Percentiles rank a stretch among this genome's conserved stretches.
These are phyloP conservation scores for Silene uniflora DNA, from an alignment of 148 eudicot species.

Conservation along the genomic window DNA sequence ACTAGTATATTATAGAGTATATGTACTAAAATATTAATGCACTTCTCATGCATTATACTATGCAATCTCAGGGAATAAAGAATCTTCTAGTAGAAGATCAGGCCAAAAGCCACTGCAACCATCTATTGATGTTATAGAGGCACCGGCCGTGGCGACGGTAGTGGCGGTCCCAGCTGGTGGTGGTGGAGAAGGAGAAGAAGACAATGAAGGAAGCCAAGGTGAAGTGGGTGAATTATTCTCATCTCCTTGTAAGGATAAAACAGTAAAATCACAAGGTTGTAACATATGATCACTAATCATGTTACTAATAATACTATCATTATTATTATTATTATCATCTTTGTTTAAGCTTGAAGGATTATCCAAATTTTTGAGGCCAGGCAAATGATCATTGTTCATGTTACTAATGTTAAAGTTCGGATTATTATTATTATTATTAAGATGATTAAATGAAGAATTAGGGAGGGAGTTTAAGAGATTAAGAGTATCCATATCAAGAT, in stretches of 20 bases:
- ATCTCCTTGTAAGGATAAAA: conserved; percentile 30
- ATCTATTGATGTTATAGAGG: conserved; percentile 27
- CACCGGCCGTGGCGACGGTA: conserved; percentile 13
- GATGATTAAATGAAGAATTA: conserved; percentile 27
- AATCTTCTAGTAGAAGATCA: conserved; percentile 64
- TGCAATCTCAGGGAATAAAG: conserved; percentile 57
- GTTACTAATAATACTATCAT: neutral
- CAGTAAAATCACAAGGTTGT: conserved; percentile 25
- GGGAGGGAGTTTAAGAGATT: conserved; percentile 53
- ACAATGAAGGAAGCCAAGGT: conserved; percentile 44
- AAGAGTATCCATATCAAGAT: conserved; percentile 47
- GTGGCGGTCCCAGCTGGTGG: conserved; percentile 17
- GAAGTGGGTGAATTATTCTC: conserved; percentile 36
- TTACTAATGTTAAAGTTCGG: conserved; percentile 14
- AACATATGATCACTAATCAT: conserved; percentile 26
- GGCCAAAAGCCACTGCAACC: conserved; percentile 51
- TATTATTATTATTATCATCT: neutral
- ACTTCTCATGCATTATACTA: conserved; percentile 10
- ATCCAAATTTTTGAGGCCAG: conserved; percentile 46
- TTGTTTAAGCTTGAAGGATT: neutral
- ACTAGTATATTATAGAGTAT: neutral
- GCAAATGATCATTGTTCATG: conserved; percentile 39
- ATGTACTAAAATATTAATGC: too few relatives aligned
- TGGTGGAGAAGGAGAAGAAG: conserved; percentile 36
- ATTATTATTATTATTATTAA: conserved; percentile 19